Evolutionary conservation across 2,329 filamentous ascomycete species (phyloP).

Genomic region (Torrubiellomyces zombiae): DNA sequence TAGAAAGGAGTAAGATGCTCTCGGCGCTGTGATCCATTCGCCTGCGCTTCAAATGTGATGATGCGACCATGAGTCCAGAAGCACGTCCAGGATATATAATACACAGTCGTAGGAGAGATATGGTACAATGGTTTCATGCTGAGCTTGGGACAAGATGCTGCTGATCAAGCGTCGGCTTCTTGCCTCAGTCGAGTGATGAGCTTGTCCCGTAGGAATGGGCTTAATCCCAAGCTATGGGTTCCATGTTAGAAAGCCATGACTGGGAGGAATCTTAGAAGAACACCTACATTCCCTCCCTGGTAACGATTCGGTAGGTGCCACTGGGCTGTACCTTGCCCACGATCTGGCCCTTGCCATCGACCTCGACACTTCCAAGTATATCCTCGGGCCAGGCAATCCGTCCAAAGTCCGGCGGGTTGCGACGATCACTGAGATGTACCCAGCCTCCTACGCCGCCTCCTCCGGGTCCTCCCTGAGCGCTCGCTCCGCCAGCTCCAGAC

Average conservation of each 20-base stretch:
- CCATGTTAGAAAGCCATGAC: conserved; percentile 8
- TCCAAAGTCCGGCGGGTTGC: conserved; percentile 50
- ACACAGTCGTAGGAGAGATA: too few species aligned
- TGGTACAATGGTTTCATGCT: too few species aligned
- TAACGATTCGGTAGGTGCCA: conserved; percentile 47
- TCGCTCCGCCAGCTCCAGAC: conserved; percentile 36
- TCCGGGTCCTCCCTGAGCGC: conserved; percentile 43
- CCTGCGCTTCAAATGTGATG: too few species aligned
- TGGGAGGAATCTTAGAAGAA: not conserved
- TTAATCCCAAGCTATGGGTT: conserved; percentile 12
- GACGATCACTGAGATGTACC: conserved; percentile 46
- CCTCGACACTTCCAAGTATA: conserved; percentile 51
- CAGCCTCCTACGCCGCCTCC: conserved; percentile 43
- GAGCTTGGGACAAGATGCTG: too few species aligned
- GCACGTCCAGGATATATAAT: too few species aligned
- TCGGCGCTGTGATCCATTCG: too few species aligned
- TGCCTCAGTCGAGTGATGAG: conserved; percentile 33
- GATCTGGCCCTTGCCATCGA: conserved; percentile 38
- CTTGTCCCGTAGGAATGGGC: conserved; percentile 33
- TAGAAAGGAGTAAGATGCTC: too few species aligned
- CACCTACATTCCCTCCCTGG: conserved; percentile 51
- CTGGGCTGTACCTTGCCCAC: conserved; percentile 41
- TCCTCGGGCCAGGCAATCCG: conserved; percentile 54
- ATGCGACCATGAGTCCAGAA: too few species aligned
- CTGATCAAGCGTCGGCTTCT: too few species aligned